Conservation (phyloP, 2,329 filamentous ascomycete species). For the Cordyceps tenuipes region DNA sequence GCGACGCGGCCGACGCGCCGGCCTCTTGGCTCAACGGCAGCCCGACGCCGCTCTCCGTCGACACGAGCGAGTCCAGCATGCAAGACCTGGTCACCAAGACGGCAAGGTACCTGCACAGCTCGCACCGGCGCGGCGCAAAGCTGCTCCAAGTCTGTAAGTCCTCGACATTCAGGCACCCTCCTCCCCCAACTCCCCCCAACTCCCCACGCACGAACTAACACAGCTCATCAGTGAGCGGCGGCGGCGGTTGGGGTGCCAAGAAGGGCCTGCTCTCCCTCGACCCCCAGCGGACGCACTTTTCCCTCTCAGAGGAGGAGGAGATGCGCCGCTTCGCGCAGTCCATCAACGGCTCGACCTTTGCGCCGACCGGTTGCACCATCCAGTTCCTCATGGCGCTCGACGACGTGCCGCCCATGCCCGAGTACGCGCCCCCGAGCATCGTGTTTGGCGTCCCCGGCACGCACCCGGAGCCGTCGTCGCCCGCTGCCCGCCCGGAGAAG, state of each 20-base stretch:
- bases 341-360: constrained; percentile 42
- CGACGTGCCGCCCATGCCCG: constrained; percentile 18
- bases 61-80: constrained; percentile 11
- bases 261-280: constrained; percentile 72
- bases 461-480: constrained; percentile 2
- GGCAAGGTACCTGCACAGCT: constrained; percentile 22
- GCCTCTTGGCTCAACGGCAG: constrained; percentile 11
- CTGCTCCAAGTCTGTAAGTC: constrained; percentile 38
- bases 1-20: constrained; percentile 12
- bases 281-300: constrained; percentile 50
- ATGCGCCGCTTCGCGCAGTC: constrained; percentile 46
- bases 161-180: no score
- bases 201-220: constrained; percentile 14
- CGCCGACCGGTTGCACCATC: constrained; percentile 54
- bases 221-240: constrained; percentile 54
- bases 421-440: constrained; percentile 15
- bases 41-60: constrained; percentile 1
- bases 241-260: constrained; percentile 77
- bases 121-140: constrained; percentile 36
- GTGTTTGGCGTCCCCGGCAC: constrained; percentile 27
- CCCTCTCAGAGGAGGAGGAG: constrained; percentile 38
- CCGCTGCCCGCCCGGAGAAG: not conserved
- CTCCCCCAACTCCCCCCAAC: no score
- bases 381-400: constrained; percentile 51
- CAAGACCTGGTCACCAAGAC: constrained; percentile 18